Percentiles rank a stretch among this genome's conserved stretches.
Conservation (phyloP, 192 early-diverging fungal genomes). For the Mortierella antarctica region DNA sequence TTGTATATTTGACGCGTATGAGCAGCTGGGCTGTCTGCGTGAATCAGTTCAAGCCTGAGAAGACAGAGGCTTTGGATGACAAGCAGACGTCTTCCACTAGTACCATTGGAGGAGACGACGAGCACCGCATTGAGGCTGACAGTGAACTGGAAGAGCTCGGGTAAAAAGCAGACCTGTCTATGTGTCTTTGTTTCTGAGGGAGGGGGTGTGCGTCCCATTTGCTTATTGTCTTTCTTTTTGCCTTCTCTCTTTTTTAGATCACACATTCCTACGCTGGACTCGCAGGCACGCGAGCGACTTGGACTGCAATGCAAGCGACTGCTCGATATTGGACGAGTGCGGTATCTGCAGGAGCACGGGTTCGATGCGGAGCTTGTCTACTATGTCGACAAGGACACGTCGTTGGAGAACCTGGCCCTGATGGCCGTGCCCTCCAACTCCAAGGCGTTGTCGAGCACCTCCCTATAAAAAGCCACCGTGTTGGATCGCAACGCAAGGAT, state of each 20-base stretch:
- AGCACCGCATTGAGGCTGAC: conserved; percentile 51
- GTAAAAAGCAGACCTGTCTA: conserved; percentile 14
- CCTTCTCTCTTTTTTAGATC: conserved; percentile 35
- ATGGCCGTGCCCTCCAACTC: conserved; percentile 57
- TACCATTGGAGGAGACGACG: conserved; percentile 34
- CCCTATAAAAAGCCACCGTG: too few species aligned
- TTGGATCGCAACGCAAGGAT: too few species aligned
- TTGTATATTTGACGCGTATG: conserved; percentile 74
- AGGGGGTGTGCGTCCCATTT: neutral
- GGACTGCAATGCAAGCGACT: conserved; percentile 82
- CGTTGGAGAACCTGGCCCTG: conserved; percentile 81
- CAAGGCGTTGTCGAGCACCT: too few species aligned
- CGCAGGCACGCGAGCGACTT: conserved; percentile 67
- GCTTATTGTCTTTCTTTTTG: conserved; percentile 1
- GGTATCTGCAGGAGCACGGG: conserved; percentile 65
- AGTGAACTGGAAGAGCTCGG: conserved; percentile 56
- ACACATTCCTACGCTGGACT: conserved; percentile 79
- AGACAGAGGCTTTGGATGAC: conserved; percentile 30
- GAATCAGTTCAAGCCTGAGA: conserved; percentile 44
- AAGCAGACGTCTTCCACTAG: conserved; percentile 24
- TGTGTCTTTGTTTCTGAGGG: neutral
- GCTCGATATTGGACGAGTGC: conserved; percentile 78
- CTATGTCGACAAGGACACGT: conserved; percentile 71
- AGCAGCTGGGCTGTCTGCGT: conserved; percentile 84
- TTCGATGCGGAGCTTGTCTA: conserved; percentile 79